Percentiles rank a stretch among this genome's conserved stretches.
phyloP scores from a whole-genome alignment of 768 basidiomycete species.

The Suillus paluster region DNA sequence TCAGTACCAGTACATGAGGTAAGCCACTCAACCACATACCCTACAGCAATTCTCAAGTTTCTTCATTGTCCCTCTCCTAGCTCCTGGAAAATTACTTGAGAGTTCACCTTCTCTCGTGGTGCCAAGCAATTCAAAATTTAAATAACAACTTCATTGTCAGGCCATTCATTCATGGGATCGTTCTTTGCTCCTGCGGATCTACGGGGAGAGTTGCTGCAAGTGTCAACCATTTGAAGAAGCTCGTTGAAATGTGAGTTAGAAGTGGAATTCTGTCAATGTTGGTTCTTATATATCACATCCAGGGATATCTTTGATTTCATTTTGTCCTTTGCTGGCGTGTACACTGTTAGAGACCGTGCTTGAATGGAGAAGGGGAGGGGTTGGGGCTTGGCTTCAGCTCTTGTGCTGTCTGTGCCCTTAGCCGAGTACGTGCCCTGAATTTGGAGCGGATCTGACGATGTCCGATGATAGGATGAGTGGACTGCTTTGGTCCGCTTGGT shows the following conservation, averaged over 20 bases:
- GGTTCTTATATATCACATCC: too few relatives aligned
- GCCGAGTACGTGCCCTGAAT: too few relatives aligned
- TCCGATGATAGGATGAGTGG: too few relatives aligned
- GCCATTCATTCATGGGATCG: not conserved
- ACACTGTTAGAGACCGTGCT: too few relatives aligned
- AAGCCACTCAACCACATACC: not conserved
- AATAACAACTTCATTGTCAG: not conserved
- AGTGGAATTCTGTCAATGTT: too few relatives aligned
- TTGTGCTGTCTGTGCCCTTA: too few relatives aligned
- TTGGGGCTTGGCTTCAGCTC: too few relatives aligned
- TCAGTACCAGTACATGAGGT: not conserved
- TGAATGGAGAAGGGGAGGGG: too few relatives aligned
- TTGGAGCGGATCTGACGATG: too few relatives aligned
- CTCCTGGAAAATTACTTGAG: not conserved
- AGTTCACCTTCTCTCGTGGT: rapidly evolving
- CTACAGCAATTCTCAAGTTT: too few relatives aligned
- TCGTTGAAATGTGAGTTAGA: not conserved
- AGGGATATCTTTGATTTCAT: constrained; percentile 8
- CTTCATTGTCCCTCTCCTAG: not conserved
- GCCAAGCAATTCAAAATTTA: not conserved
- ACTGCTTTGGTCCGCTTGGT: too few relatives aligned
- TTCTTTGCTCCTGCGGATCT: not conserved
- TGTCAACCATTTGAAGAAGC: not conserved
- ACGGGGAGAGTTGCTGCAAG: not conserved
- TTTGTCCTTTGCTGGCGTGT: not conserved